Percentiles rank a stretch among this genome's conserved stretches.
phyloP scores from a whole-genome alignment of 208 protist species.

The Leishmania braziliensis region DNA sequence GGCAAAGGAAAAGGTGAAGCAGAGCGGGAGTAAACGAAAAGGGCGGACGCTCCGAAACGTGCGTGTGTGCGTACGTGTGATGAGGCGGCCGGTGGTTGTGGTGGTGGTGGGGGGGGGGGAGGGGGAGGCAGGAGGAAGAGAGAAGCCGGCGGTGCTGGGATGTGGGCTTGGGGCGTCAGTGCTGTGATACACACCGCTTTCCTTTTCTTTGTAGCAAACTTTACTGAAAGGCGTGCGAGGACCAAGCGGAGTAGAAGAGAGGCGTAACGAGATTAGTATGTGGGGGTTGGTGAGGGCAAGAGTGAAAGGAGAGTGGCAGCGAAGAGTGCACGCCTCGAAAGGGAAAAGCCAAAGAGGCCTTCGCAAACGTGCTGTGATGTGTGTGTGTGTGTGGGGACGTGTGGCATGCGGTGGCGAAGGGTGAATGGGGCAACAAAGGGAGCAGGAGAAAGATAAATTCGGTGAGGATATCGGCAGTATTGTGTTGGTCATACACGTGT shows the following conservation, averaged over 20 bases:
- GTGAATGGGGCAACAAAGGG: not conserved
- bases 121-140: not conserved
- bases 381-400: not conserved
- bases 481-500: not conserved
- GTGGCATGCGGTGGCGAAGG: not conserved
- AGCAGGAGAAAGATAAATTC: not conserved
- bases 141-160: not conserved
- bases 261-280: not conserved
- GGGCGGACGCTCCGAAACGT: not conserved
- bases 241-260: not conserved
- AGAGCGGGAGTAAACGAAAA: not conserved
- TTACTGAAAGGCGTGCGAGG: not conserved
- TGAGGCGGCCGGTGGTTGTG: not conserved
- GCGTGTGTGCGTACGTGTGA: not conserved
- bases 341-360: not conserved
- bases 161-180: not conserved
- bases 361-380: not conserved
- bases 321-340: not conserved
- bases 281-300: slow-evolving; percentile 2
- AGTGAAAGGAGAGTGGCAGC: not conserved
- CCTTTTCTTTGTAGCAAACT: not conserved
- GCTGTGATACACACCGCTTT: not conserved
- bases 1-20: not conserved
- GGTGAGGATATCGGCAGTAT: not conserved
- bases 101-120: no score